A percentile compares a stretch with the other conserved stretches of the same genome.
Conservation (phyloP, 1,284 basidiomycete genomes). For the Fistulinella cinereoalba region DNA sequence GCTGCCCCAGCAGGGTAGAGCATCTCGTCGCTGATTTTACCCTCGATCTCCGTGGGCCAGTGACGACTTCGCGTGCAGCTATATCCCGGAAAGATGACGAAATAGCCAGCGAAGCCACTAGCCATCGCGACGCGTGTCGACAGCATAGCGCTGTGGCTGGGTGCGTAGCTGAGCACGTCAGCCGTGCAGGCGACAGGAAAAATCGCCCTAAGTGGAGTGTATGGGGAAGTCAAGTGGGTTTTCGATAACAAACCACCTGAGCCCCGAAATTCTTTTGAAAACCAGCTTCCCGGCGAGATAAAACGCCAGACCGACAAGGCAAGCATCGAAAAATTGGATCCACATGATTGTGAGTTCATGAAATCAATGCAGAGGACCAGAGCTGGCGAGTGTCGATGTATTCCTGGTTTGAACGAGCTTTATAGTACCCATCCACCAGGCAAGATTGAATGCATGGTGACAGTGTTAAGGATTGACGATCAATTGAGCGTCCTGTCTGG, state of each 20-base stretch:
- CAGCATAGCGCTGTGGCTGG: too few species aligned
- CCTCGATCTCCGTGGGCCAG: too few species aligned
- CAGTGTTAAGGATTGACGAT: background rate
- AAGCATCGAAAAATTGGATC: conserved; percentile 2
- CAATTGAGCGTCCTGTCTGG: too few species aligned
- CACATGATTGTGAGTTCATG: background rate
- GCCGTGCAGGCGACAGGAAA: background rate
- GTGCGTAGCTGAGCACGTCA: background rate
- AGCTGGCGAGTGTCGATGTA: background rate
- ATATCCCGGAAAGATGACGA: too few species aligned
- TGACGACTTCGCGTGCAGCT: too few species aligned
- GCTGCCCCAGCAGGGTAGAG: too few species aligned
- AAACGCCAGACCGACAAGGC: conserved; percentile 6
- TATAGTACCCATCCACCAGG: background rate
- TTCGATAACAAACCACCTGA: conserved; percentile 30
- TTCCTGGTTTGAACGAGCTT: background rate
- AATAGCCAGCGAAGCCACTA: too few species aligned
- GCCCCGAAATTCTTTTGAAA: conserved; percentile 20
- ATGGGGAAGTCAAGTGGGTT: conserved; percentile 43
- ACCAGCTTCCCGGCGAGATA: conserved; percentile 5
- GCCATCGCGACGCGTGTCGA: too few species aligned
- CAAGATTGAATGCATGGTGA: background rate
- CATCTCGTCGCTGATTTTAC: too few species aligned
- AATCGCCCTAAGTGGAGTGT: conserved; percentile 40
- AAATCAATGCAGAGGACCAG: background rate